Conservation (phyloP, 2,329 filamentous ascomycete species). For the Epichloe sibirici region DNA sequence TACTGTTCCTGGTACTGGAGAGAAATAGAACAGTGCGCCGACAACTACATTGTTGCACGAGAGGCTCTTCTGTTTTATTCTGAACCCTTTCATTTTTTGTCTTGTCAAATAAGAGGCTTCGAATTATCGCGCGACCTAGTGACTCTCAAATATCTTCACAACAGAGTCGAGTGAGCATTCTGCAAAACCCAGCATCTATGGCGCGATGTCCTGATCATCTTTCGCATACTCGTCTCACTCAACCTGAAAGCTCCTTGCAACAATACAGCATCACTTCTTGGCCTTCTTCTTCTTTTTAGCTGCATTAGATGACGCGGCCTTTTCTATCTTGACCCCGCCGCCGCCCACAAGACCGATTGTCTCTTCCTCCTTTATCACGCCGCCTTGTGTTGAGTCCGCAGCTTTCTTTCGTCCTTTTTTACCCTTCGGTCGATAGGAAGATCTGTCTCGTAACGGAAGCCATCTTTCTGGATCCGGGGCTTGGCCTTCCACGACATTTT, state of each 20-base stretch:
- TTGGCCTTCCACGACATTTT: conserved; percentile 65
- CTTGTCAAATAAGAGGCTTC: not conserved
- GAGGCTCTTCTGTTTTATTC: not conserved
- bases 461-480: conserved; percentile 82
- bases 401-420: conserved; percentile 84
- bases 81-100: not conserved
- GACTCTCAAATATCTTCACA: not conserved
- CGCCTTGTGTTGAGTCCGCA: conserved; percentile 72
- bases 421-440: conserved; percentile 78
- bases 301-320: conserved; percentile 28
- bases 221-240: not conserved
- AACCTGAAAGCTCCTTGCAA: not conserved
- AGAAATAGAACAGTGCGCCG: not conserved
- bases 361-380: conserved; percentile 62
- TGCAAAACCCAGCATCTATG: too few relatives aligned
- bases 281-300: conserved; percentile 41
- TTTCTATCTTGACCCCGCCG: conserved; percentile 53
- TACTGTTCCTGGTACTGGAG: not conserved
- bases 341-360: conserved; percentile 52
- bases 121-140: too few relatives aligned
- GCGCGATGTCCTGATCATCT: not conserved
- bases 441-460: conserved; percentile 81
- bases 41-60: not conserved
- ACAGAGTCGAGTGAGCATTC: not conserved
- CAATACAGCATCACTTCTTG: conserved; percentile 31